phyloP scores from a whole-genome alignment of 805 yeast species.

The Teunomyces lycoperdinae region DNA sequence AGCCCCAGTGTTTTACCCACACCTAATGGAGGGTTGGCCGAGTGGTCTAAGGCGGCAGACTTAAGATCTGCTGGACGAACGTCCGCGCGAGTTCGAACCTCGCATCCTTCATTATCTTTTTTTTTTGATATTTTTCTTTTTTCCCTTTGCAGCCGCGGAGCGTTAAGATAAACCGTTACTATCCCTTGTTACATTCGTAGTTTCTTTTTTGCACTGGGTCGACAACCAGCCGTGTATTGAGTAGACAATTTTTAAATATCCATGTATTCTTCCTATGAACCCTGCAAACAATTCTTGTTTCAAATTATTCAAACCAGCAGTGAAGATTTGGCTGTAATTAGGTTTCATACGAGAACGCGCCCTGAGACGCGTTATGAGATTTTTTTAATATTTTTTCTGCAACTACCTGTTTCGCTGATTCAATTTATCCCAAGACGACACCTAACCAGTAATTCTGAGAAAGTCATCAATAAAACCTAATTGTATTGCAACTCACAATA shows the following conservation, averaged over 20 bases:
- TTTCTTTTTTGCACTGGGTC: not conserved
- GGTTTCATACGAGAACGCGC: slow-evolving; percentile 3
- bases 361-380: slow-evolving; percentile 2
- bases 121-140: slow-evolving; percentile 8
- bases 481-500: not conserved
- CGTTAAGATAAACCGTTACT: not conserved
- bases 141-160: not conserved
- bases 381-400: not conserved
- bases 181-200: too few relatives aligned
- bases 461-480: not conserved
- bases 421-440: not conserved
- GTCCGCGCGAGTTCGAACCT: slow-evolving; percentile 50
- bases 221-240: too few relatives aligned
- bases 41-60: slow-evolving; percentile 49
- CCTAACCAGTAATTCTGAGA: not conserved
- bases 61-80: slow-evolving; percentile 43
- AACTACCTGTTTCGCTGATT: not conserved
- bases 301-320: too few relatives aligned
- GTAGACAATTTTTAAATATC: too few relatives aligned
- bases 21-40: slow-evolving; percentile 44
- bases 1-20: too few relatives aligned
- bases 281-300: too few relatives aligned
- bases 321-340: not conserved
- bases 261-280: too few relatives aligned
- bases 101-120: slow-evolving; percentile 40